A percentile compares a stretch with the other conserved stretches of the same genome.
Evolutionary conservation across 805 yeast genomes (phyloP).

Genomic region (Wickerhamiella galacta): DNA sequence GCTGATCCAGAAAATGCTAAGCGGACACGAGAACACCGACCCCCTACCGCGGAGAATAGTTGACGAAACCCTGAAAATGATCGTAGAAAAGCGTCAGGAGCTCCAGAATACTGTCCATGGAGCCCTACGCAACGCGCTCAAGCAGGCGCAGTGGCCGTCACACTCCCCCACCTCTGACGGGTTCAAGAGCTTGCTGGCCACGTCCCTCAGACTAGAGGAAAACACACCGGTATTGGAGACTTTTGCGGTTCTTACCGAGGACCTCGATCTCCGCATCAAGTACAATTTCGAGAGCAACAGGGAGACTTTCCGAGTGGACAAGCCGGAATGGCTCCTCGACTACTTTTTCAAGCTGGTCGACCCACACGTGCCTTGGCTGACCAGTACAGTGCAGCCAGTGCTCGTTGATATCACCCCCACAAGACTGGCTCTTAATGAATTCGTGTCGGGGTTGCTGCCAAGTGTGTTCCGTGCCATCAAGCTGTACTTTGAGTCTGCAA

Average conservation of each 20-base stretch:
- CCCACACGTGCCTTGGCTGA: conserved; percentile 18
- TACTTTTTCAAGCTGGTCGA: conserved; percentile 25
- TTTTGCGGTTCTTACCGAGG: conserved; percentile 29
- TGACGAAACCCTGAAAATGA: no score
- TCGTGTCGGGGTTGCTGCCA: conserved; percentile 31
- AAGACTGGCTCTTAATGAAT: conserved; percentile 23
- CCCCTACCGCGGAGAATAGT: no score
- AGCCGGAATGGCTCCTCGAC: conserved; percentile 55
- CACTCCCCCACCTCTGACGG: conserved; percentile 5
- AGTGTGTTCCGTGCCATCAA: conserved; percentile 12
- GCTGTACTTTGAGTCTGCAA: conserved; percentile 6
- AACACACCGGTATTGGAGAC: conserved; percentile 19
- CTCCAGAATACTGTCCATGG: no score
- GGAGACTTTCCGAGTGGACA: conserved; percentile 47
- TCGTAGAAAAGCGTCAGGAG: no score
- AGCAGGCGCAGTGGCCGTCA: conserved; percentile 10
- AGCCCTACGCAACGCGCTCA: background rate
- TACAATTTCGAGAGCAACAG: conserved; percentile 42
- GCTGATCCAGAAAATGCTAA: no score
- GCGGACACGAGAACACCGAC: no score
- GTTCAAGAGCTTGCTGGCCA: conserved; percentile 2
- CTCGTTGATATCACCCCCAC: conserved; percentile 10
- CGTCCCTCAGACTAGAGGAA: conserved; percentile 1
- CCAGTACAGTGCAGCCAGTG: conserved; percentile 12
- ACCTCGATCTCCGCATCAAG: conserved; percentile 34